Base-by-base conservation (phyloP, 257 asterid genomes). In the Ligustrum vulgare region DNA sequence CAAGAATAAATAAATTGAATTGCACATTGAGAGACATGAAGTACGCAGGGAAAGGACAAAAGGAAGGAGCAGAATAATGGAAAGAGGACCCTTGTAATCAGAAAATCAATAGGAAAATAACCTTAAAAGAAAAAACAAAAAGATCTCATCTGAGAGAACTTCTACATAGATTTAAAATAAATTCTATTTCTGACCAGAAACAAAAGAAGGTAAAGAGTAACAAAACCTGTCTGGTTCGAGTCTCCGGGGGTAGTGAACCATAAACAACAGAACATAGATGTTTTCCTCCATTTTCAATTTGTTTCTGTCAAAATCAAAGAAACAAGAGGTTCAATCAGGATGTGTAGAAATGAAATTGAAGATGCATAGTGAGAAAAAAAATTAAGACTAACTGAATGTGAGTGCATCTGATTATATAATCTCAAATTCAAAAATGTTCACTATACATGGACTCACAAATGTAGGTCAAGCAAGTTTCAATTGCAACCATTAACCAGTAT, bases 231-330 rank as follows among this genome's bases (percentile, higher is more conserved):
- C 90, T 84, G 31, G 90, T 92, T 76, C 98, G 97, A 81, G 99
- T 92, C 80, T 88, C 96, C 31, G 99, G 97, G 34, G 99, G 99
- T 80, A 94, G 83, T 79, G 99, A 94, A 73, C 99, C 99, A 84
- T 94, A 94, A 80, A 94, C 99, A 74, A 94, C 94, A 78, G 99
- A 94, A 81, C 98, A 94, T 36, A 84, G 94, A 84, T 92, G 99
- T 76, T 77, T 87, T 84, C 86, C 84, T 66, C 77, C 88, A 23
- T 23, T 81, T 88, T 94, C 96, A 68, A 94, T 89, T 83, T 70
- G 74, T 82, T 78, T 89, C 98, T 94, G 98, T 71, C 81, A 78
- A 80, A 47, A 86, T 56, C 37, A 72, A 70, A 74, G 51, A 71
- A 47, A 73, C 36, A 68, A 79, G 74, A 76, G 49, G 49, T 41